Conservation (phyloP, 2,329 filamentous ascomycete species). For the Talaromyces amestolkiae region DNA sequence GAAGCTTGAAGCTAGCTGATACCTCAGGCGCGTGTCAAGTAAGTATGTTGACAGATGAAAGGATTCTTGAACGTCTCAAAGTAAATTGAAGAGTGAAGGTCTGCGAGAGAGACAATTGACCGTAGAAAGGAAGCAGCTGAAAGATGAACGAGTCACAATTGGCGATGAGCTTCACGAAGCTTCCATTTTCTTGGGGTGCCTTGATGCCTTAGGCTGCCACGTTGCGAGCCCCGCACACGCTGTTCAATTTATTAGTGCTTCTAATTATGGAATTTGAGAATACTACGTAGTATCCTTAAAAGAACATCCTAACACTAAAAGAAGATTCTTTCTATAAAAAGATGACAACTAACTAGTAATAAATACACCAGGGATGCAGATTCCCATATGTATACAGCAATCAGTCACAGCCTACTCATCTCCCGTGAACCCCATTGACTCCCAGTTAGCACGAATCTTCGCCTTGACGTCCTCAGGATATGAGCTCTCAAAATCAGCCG, state of each 20-base stretch:
- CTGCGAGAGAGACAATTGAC: neutral
- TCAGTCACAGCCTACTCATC: neutral
- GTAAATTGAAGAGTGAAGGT: neutral
- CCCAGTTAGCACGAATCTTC: neutral
- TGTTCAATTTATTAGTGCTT: neutral
- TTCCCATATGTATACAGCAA: neutral
- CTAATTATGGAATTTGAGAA: neutral
- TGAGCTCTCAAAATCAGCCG: neutral
- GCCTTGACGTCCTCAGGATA: neutral
- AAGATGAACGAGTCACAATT: neutral
- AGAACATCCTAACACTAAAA: too few species aligned
- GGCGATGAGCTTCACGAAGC: conserved; percentile 18
- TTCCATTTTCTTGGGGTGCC: conserved; percentile 14
- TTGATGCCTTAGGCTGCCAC: conserved; percentile 11
- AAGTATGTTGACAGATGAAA: neutral
- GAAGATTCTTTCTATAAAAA: too few species aligned
- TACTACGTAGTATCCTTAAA: neutral
- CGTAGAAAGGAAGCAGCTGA: neutral
- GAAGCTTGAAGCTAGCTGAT: neutral
- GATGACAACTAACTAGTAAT: neutral
- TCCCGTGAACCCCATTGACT: neutral
- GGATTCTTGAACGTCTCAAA: neutral
- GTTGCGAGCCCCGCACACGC: conserved; percentile 8
- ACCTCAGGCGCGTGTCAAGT: neutral
- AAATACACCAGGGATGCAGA: neutral